Evolutionary conservation across 495 filamentous ascomycete species (phyloP), one percentile per base, ranked within the genome.

Genomic region (Sporormia fimetaria): DNA sequence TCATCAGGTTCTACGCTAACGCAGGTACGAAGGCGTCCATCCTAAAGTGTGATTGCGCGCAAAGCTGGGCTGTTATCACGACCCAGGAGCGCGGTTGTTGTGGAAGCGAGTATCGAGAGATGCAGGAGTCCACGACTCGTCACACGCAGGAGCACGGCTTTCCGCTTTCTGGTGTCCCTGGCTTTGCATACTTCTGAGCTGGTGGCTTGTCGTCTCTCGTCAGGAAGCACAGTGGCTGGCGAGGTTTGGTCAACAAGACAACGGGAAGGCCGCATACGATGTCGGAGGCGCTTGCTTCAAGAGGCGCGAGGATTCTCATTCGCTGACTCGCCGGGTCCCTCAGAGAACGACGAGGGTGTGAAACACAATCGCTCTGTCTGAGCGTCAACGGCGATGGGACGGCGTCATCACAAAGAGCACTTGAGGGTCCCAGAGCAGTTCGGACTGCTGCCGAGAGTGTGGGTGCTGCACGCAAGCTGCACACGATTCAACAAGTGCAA

Each of bases 21-120:
- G 49, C 43, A 53, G 49, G 49, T 53, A 53, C 49, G 23, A 39
- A 15, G 35, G 23, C 23, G 3, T 18, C 21, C 21, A 10, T 33
- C 49, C 49, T 14, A 48, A 53, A 48, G 22, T 23, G 44, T 37
- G 44, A 44, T 47, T 53, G 34, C 44, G 40, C 43, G 44, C 44
- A 48, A 2, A 29, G 11, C 37, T 31, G 32, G 17, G 23, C n/a
- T 25, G 24, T 25, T 37, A 36, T 31, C 48, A 40, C 41, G 46
- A n/a, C 14, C 10, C 11, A 35, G 20, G 12, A 10, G n/a, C 18
- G 32, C 12, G 18, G 14, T 10, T 15, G 2, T 35, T 12, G 12
- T 35, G 14, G 4, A 10, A 10, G 32, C 14, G 25, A 27, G 12
- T n/a, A n/a, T n/a, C n/a, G n/a, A n/a, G n/a, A n/a, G n/a, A n/a